phyloP scores from a whole-genome alignment of 2,329 filamentous ascomycete genomes.

The Penicillium sp. region DNA sequence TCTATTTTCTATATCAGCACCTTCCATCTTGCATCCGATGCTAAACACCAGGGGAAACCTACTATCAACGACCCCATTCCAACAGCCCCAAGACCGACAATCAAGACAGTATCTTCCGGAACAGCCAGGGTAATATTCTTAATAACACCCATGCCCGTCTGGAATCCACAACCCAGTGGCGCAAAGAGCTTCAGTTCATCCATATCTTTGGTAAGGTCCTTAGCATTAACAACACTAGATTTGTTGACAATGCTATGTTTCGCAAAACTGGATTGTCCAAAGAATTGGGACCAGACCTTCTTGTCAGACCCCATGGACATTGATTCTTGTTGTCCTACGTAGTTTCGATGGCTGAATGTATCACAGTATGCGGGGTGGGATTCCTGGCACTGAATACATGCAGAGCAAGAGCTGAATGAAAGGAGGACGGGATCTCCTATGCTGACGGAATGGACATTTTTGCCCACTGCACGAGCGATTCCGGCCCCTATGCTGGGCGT shows the following conservation, averaged over 20 bases:
- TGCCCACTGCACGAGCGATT: constrained; percentile 12
- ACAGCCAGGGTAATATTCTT: constrained; percentile 41
- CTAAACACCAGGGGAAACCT: not conserved
- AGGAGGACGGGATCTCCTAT: constrained; percentile 33
- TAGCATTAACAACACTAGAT: constrained; percentile 23
- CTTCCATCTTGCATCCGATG: not conserved
- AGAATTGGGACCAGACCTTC: constrained; percentile 22
- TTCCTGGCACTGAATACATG: constrained; percentile 31
- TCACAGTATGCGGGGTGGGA: constrained; percentile 32
- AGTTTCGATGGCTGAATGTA: constrained; percentile 11
- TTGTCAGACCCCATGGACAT: constrained; percentile 4
- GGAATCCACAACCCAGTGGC: constrained; percentile 31
- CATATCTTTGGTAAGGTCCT: constrained; percentile 15
- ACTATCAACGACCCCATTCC: constrained; percentile 50
- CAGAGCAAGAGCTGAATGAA: constrained; percentile 34
- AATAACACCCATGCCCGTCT: constrained; percentile 36
- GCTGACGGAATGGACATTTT: constrained; percentile 10
- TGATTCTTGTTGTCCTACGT: constrained; percentile 7
- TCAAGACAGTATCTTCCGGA: constrained; percentile 38
- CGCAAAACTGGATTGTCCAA: constrained; percentile 33
- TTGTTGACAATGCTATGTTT: constrained; percentile 25
- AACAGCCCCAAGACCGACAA: constrained; percentile 50
- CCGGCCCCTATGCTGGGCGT: constrained; percentile 17
- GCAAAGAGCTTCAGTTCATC: constrained; percentile 24
- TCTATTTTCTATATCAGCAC: constrained; percentile 1